Evolutionary conservation across 2,329 filamentous ascomycete genomes (phyloP).

Genomic region (Colletotrichum coccodes): DNA sequence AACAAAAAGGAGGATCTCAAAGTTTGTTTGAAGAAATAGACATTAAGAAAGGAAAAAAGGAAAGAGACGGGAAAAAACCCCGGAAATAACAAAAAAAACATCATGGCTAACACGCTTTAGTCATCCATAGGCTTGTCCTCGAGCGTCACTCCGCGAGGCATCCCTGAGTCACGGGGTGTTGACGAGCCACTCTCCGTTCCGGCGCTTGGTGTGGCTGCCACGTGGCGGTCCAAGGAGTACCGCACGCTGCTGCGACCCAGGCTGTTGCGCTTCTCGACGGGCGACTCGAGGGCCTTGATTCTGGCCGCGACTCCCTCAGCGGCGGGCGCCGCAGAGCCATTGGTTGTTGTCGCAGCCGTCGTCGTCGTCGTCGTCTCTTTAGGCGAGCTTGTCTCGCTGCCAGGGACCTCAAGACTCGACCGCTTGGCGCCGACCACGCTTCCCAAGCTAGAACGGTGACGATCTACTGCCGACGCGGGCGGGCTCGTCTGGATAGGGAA

Average conservation of each 20-base stretch:
- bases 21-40: slow-evolving; percentile 23
- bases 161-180: slow-evolving; percentile 35
- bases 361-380: slow-evolving; percentile 44
- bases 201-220: slow-evolving; percentile 49
- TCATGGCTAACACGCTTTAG: slow-evolving; percentile 40
- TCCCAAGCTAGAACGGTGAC: slow-evolving; percentile 61
- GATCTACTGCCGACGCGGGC: slow-evolving; percentile 59
- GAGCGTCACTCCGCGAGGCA: slow-evolving; percentile 57
- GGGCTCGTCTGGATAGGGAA: slow-evolving; percentile 84
- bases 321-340: slow-evolving; percentile 47
- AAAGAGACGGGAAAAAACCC: not conserved
- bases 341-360: slow-evolving; percentile 40
- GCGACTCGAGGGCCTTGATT: slow-evolving; percentile 37
- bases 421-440: slow-evolving; percentile 64
- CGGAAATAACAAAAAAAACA: not conserved
- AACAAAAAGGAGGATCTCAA: not conserved
- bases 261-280: slow-evolving; percentile 72
- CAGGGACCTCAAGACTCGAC: slow-evolving; percentile 85
- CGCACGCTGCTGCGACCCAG: slow-evolving; percentile 63
- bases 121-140: slow-evolving; percentile 65
- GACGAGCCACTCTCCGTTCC: slow-evolving; percentile 35
- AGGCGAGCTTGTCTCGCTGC: slow-evolving; percentile 56
- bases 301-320: slow-evolving; percentile 27
- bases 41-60: slow-evolving; percentile 27
- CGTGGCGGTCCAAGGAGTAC: slow-evolving; percentile 61